Percentiles rank a stretch among this genome's conserved stretches.
These are phyloP conservation scores for Didymosphaeria variabile DNA, from an alignment of 2,329 filamentous ascomycete species.

Conservation along the genomic window DNA sequence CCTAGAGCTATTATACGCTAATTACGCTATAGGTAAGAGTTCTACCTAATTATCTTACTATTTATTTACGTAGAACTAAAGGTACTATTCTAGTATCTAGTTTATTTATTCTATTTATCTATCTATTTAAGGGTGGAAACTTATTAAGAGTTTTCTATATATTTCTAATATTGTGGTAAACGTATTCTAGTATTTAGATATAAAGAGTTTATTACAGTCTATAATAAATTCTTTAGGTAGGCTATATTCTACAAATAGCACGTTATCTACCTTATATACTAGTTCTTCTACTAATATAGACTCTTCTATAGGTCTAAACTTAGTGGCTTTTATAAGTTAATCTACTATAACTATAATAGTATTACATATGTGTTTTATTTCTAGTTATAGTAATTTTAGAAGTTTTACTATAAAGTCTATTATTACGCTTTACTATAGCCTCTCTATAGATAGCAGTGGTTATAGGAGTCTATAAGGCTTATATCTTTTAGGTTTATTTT, in stretches of 20 bases:
- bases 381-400: background rate
- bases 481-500: no score
- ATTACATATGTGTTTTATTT: background rate
- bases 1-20: constrained; percentile 7
- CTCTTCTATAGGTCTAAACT: constrained; percentile 1
- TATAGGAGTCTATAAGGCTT: no score
- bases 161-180: background rate
- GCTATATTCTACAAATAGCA: background rate
- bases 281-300: no score
- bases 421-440: no score
- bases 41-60: constrained; percentile 14
- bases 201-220: constrained; percentile 11
- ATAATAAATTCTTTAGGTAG: constrained; percentile 1
- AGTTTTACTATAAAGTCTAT: background rate
- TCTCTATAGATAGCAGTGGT: no score
- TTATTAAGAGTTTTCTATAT: constrained; percentile 8
- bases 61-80: constrained; percentile 6
- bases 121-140: constrained; percentile 8
- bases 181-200: constrained; percentile 6
- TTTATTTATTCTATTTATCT: constrained; percentile 3
- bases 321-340: background rate
- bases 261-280: no score
- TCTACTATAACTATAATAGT: constrained; percentile 3
- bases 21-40: constrained; percentile 4
- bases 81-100: constrained; percentile 10